Evolutionary conservation across 2,329 filamentous ascomycete species (phyloP), one percentile per base, ranked within the genome.

Genomic region (Chalaropsis ovoidea): DNA sequence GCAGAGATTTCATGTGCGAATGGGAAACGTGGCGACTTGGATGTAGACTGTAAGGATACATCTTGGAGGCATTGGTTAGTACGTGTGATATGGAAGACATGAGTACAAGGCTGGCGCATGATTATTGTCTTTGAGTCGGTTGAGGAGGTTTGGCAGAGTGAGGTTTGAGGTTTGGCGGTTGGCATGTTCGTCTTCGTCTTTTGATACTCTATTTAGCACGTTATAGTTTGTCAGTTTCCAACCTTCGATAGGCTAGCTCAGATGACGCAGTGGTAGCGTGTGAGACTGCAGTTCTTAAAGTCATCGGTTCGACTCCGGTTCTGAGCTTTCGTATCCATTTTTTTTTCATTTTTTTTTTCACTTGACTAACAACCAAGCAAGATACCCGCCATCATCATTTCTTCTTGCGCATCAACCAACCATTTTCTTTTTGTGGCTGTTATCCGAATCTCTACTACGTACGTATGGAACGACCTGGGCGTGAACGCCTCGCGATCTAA

Each of bases 211-310:
- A 47, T n/a, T 19, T 47, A 47, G 17, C 6, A 31, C 6, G 2
- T 6, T 31, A 31, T 31, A 31, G 31, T 31, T 31, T 3, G 31
- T n/a, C n/a, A 45, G n/a, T 45, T 1, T 15, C 8, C 43, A 47
- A 47, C 19, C 6, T 19, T 47, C 19, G 15, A 47, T 47, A 27
- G 17, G 19, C 11, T 8, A 43, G 64, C 64, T 65, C 63, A 65
- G 63, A 27, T 65, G 63, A 65, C 63, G 63, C 63, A 65, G 63
- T 65, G 63, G 63, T 65, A 65, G 63, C 63, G 63, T 65, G 63
- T 61, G 63, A 65, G 63, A 52, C 47, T 52, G 49, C 39, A 49
- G 62, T 63, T 63, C 62, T 63, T 56, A 49, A 63, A 56, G 47
- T 63, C 45, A 52, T 52, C 47, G 62, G 62, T 52, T 63, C 24